Evolutionary conservation across 2,329 filamentous ascomycete genomes (phyloP).

Genomic region (Cryphonectria japonica): DNA sequence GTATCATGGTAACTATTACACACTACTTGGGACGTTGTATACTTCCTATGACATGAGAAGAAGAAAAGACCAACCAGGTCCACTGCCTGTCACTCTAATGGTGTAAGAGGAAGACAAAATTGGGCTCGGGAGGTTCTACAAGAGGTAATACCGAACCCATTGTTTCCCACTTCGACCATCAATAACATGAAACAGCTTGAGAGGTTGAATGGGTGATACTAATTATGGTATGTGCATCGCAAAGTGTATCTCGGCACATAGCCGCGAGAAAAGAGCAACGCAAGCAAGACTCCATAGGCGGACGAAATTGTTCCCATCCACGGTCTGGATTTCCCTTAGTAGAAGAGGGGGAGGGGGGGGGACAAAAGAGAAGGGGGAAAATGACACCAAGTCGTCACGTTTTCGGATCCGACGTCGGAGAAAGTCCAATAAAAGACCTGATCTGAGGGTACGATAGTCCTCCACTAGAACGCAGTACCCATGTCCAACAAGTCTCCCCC

Average conservation of each 20-base stretch:
- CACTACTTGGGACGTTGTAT: background rate
- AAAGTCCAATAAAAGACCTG: background rate
- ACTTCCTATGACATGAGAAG: background rate
- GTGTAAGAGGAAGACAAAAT: background rate
- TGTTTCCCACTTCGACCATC: background rate
- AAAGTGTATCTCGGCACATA: background rate
- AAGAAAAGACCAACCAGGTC: background rate
- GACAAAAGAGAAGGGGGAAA: too few relatives aligned
- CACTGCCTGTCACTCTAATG: too few relatives aligned
- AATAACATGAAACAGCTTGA: background rate
- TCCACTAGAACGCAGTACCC: background rate
- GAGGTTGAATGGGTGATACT: background rate
- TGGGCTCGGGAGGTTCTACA: background rate
- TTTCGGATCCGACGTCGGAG: slow-evolving; percentile 11
- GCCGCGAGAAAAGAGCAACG: background rate
- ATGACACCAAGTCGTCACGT: background rate
- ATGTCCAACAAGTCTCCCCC: background rate
- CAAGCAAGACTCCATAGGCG: background rate
- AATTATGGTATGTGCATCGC: background rate
- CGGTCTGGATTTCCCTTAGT: background rate
- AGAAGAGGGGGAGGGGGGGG: background rate
- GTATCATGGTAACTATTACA: background rate
- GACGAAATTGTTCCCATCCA: background rate
- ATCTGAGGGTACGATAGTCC: background rate
- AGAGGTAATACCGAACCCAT: background rate